Evolutionary conservation across 2,329 filamentous ascomycete genomes (phyloP), one percentile per base, ranked within the genome.

Genomic region (Beauveria australis): DNA sequence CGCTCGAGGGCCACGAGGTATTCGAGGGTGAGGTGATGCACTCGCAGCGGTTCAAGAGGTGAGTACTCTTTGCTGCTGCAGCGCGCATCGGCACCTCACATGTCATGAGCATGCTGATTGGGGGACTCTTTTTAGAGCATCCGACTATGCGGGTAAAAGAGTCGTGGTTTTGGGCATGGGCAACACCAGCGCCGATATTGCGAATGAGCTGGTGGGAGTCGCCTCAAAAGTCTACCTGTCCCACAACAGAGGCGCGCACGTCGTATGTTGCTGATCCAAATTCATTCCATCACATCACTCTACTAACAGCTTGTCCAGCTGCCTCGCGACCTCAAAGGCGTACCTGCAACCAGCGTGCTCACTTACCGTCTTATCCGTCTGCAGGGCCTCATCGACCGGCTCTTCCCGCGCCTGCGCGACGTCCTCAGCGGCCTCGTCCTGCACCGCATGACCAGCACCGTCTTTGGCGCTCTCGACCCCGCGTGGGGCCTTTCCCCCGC

Each of bases 121-220:
- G 44, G 44, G 12, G 1, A 30, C 8, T 8, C 14, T 24, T 19
- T 4, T 18, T 16, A 70, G 69, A 41, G 66, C 67, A 0, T 64
- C 67, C 1, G 55, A 65, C 22, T 79, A 76, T 66, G 68, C 70
- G n/a, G 73, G 68, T 7, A 75, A 79, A 63, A 75, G 68, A 12
- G 75, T 80, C 3, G 60, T 81, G 0, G 68, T 81, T 0, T 68
- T 79, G 2, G 78, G 78, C 9, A 66, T 79, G 33, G 74, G 74
- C 18, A 75, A 74, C 48, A 78, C 75, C 1, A 67, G 67, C 2
- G 68, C 66, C 24, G 70, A 72, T 19, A 69, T 67, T 0, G 67
- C 66, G 12, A 61, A 72, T 2, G 67, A 68, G 3, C 66, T 79
- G 10, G 66, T 71, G 0, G 68, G 68, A 0, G 66, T 73, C 6